These are phyloP conservation scores for Phytophthora brassicae DNA, from an alignment of 352 stramenopile genomes.

Conservation along the genomic window DNA sequence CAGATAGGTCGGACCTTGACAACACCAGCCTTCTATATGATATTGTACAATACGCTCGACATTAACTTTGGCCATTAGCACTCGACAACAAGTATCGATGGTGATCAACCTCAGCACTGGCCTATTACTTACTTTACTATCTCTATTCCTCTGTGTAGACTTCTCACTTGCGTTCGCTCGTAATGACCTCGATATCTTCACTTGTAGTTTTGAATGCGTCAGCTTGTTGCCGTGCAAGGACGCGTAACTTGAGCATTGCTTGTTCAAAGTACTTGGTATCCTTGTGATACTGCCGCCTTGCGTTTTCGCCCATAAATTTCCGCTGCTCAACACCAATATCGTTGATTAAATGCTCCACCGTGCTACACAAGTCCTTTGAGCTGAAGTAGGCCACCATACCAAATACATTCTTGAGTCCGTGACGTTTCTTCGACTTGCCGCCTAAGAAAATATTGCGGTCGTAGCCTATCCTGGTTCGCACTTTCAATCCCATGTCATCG, in stretches of 20 bases:
- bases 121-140: constrained; percentile 27
- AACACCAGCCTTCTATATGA: too few relatives aligned
- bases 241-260: constrained; percentile 42
- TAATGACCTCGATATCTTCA: constrained; percentile 4
- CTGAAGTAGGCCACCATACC: constrained; percentile 46
- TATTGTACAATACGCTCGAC: too few relatives aligned
- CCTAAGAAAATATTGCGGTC: constrained; percentile 49
- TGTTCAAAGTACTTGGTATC: constrained; percentile 61
- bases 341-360: constrained; percentile 44
- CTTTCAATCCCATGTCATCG: constrained; percentile 40
- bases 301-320: constrained; percentile 33
- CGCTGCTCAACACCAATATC: constrained; percentile 34
- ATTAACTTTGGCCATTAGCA: neutral
- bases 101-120: neutral
- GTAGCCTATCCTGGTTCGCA: constrained; percentile 5
- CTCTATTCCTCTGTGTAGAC: constrained; percentile 11
- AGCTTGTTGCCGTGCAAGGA: constrained; percentile 20
- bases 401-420: constrained; percentile 31
- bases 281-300: constrained; percentile 48
- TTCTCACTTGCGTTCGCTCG: constrained; percentile 5
- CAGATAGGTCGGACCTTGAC: too few relatives aligned
- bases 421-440: constrained; percentile 31
- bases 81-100: neutral
- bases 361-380: constrained; percentile 36
- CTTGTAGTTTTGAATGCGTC: neutral